Evolutionary conservation across 441 rosid genomes (phyloP), one percentile per base, ranked within the genome.

Genomic region (Hypseocharis bilobata): DNA sequence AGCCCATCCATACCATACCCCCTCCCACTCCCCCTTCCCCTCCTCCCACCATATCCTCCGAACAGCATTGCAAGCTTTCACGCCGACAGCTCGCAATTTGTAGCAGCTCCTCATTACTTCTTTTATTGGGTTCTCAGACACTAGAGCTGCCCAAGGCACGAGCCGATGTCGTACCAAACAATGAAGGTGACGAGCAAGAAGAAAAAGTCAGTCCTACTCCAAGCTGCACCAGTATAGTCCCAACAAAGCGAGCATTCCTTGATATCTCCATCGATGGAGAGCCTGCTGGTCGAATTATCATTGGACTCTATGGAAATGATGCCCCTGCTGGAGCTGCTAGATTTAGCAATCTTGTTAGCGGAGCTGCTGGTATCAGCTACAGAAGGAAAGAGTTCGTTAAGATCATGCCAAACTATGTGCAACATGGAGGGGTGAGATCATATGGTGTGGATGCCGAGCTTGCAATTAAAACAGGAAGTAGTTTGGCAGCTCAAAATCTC

Each of bases 391-490:
- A 89, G 78, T 92, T 92, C 70, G 57, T 80, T 28, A 92, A 83
- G 63, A 86, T 92, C 64, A 83, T 80, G 89, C 93, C 96, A 1
- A 85, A 79, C 22, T 92, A 89, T 64, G 88, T 86, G 40, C 96
- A 88, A 60, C 96, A 89, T 63, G 85, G 96, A 0, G 96, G 96
- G 2, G 83, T 92, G 64, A 86, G 96, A 74, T 89, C 98, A 0
- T 88, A 77, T 38, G 96, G 96, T 3, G 91, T 77, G 44, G 96
- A 92, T 58, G 88, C 86, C 0, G 91, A 92, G 66, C 76, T 86
- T 11, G 93, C 96, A 7, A 73, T 66, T 6, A 80, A 77, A 28
- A 82, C 73, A 0, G 91, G 90, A 25, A 77, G 78, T 61, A 56
- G 72, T 10, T 65, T 82, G 71, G 86, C 67, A 6, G 72, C 62